phyloP scores from a whole-genome alignment of 108 stramenopile species.

The Craspedostauros australis region DNA sequence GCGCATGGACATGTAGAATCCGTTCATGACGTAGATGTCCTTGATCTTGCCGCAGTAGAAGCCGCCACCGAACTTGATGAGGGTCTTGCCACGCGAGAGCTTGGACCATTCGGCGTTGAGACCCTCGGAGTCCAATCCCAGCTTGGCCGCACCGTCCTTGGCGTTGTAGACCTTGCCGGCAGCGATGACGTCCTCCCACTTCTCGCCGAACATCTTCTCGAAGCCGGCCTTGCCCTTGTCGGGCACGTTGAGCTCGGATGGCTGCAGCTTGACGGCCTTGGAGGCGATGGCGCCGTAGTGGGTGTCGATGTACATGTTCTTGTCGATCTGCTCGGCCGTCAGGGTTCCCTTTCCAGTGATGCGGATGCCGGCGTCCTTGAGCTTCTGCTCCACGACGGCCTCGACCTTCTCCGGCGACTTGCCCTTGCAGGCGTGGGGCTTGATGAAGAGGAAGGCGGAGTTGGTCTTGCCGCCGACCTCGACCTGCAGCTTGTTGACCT shows the following conservation, averaged over 20 bases:
- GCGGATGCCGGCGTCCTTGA: slow-evolving; percentile 49
- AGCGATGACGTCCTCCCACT: slow-evolving; percentile 61
- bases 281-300: slow-evolving; percentile 88
- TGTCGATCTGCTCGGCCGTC: slow-evolving; percentile 62
- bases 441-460: slow-evolving; percentile 62
- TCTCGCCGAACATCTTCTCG: slow-evolving; percentile 70
- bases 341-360: slow-evolving; percentile 65
- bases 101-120: slow-evolving; percentile 45
- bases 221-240: slow-evolving; percentile 40
- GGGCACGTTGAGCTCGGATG: slow-evolving; percentile 74
- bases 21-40: slow-evolving; percentile 81
- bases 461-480: slow-evolving; percentile 40
- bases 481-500: slow-evolving; percentile 32
- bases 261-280: slow-evolving; percentile 75
- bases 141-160: slow-evolving; percentile 72
- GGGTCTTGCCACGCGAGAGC: slow-evolving; percentile 45
- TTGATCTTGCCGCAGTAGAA: slow-evolving; percentile 81
- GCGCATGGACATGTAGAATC: slow-evolving; percentile 87
- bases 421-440: slow-evolving; percentile 72
- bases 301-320: slow-evolving; percentile 76
- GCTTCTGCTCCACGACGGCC: slow-evolving; percentile 39
- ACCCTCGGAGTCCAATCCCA: slow-evolving; percentile 53
- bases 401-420: slow-evolving; percentile 45
- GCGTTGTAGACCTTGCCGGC: slow-evolving; percentile 79
- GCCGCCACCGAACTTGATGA: slow-evolving; percentile 87